Base-by-base conservation (phyloP, 2,329 filamentous ascomycete genomes). In the Daldinia eschscholtzii region DNA sequence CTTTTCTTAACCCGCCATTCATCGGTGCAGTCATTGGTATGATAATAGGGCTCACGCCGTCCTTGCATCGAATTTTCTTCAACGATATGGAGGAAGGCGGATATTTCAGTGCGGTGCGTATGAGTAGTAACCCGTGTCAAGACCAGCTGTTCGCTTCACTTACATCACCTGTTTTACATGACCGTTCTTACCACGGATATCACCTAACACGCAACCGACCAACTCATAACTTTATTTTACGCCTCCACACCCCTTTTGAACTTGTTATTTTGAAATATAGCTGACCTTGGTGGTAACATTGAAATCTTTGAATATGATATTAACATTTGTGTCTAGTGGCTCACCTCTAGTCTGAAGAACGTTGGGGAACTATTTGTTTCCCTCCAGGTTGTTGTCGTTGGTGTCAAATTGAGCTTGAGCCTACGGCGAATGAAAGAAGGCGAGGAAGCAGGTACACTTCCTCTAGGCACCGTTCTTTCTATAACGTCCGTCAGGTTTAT, bases 301-400 rank as follows among this genome's bases (percentile, higher is more conserved):
- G 41, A 20, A 46, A 23, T n/a, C 10, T 39, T 42, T 41, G 44
- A 12, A 33, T 56, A 13, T 35, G 18, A 67, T 58, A 58, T 61
- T 61, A 44, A 70, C 57, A 39, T 56, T 30, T 30, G 9, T 57
- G 12, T 6, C 6, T 48, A 67, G 7, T 89, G 86, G 87, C 78
- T 89, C 41, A 88, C 86, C 2, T 80, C 81, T 0, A 83, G 83
- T 6, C 76, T 88, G 41, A 81, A 83, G 68, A 88, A 88, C 65
- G 78, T 89, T 18, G 87, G 87, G 9, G 82, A 84, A n/a, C 80
- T 89, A 3, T 89, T 89, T 73, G 85, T 87, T 0, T 83, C 85
- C 0, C 77, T 87, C 55, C 87, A 88, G 72, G 84, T 89, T 50
- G 82, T 89, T 42, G 82, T 89, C 1, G 86, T 88, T 0, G 87